phyloP scores from a whole-genome alignment of 106 monocot genomes.

The Iris macrosiphon region DNA sequence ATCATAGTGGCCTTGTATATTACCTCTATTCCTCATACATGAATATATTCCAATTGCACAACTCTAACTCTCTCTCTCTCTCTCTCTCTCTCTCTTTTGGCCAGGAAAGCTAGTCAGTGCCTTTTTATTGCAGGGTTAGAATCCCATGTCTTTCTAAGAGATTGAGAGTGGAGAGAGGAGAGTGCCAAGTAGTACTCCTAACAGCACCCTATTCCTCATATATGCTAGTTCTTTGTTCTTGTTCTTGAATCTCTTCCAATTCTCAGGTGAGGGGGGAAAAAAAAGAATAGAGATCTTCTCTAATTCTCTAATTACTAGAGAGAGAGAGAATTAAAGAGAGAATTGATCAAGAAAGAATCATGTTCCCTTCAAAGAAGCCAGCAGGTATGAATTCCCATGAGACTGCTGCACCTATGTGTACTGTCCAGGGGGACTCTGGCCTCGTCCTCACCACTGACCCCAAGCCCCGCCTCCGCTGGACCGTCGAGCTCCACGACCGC shows the following conservation, averaged over 20 bases:
- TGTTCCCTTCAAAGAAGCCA: conserved; percentile 60
- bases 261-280: too few relatives aligned
- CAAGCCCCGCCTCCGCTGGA: conserved; percentile 98
- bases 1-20: too few relatives aligned
- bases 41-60: too few relatives aligned
- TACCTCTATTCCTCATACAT: too few relatives aligned
- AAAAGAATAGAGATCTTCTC: too few relatives aligned
- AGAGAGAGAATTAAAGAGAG: conserved; percentile 16
- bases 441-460: conserved; percentile 98
- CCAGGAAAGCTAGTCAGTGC: conserved; percentile 30
- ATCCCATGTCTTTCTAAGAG: conserved; percentile 21
- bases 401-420: conserved; percentile 62
- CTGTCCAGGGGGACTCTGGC: conserved; percentile 92
- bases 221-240: conserved; percentile 33
- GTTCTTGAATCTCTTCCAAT: conserved; percentile 64
- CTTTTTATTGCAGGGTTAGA: conserved; percentile 32
- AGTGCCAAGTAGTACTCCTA: too few relatives aligned
- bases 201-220: conserved; percentile 52
- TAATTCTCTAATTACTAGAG: too few relatives aligned
- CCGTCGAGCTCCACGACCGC: conserved; percentile 93
- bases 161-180: too few relatives aligned
- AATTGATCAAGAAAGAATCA: conserved; percentile 28
- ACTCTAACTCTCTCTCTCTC: conserved; percentile 28
- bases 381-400: conserved; percentile 68
- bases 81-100: conserved; percentile 16